Percentiles rank a stretch among this genome's conserved stretches.
These are phyloP conservation scores for Cicer bijugum DNA, from an alignment of 306 rosid genomes.

Conservation along the genomic window DNA sequence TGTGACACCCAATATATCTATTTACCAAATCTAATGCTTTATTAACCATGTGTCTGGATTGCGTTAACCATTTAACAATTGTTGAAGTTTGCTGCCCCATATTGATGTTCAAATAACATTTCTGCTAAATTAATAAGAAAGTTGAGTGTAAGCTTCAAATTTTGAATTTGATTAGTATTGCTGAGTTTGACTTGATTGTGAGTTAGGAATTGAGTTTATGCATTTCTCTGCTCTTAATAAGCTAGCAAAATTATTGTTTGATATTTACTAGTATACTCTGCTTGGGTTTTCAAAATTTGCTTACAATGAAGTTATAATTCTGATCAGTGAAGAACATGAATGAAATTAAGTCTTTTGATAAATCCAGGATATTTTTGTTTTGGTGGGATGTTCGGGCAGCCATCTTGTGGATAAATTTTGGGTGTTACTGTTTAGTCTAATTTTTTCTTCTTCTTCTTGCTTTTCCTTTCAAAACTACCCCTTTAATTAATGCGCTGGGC, in stretches of 20 bases:
- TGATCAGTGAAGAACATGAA: too few species aligned
- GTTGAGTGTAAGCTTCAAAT: not conserved
- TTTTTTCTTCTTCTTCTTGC: not conserved
- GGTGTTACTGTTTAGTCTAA: not conserved
- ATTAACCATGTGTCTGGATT: too few species aligned
- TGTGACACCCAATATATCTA: too few species aligned
- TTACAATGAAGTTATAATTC: too few species aligned
- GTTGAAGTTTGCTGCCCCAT: too few species aligned
- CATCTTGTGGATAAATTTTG: not conserved
- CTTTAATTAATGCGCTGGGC: slow-evolving; percentile 6
- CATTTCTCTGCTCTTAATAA: not conserved
- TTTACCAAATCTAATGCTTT: too few species aligned
- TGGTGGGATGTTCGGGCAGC: not conserved
- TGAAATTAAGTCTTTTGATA: too few species aligned
- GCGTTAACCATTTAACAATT: too few species aligned
- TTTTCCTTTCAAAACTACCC: not conserved
- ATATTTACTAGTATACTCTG: too few species aligned
- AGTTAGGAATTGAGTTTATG: not conserved
- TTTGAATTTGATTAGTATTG: not conserved
- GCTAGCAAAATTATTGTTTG: too few species aligned
- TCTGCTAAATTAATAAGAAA: not conserved
- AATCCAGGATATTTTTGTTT: not conserved
- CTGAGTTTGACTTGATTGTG: not conserved
- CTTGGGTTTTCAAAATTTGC: too few species aligned
- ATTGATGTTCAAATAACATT: too few species aligned